Conservation (phyloP, 257 asterid species). For the Solanum chilense region DNA sequence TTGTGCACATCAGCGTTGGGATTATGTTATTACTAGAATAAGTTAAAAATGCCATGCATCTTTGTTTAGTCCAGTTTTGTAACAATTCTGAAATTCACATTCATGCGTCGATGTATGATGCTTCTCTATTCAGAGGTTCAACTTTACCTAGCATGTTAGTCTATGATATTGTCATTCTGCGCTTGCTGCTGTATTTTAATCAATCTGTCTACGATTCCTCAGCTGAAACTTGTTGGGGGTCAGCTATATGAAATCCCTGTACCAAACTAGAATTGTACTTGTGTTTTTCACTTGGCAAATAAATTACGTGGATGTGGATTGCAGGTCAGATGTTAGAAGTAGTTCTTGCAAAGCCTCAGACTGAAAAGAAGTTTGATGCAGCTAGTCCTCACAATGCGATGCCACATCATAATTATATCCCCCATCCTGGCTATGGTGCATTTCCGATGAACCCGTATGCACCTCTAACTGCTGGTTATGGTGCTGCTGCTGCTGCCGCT, state of each 20-base stretch:
- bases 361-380: conserved; percentile 65
- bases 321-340: conserved; percentile 82
- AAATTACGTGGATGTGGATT: neutral
- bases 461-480: conserved; percentile 58
- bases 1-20: neutral
- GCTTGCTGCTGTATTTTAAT: neutral
- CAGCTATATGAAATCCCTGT: neutral
- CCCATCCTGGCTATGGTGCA: conserved; percentile 75
- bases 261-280: neutral
- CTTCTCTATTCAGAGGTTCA: neutral
- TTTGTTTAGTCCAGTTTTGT: neutral
- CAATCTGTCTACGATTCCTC: neutral
- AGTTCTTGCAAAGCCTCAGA: conserved; percentile 94
- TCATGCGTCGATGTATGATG: neutral
- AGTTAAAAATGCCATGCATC: neutral
- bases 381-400: conserved; percentile 41
- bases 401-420: conserved; percentile 56
- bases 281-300: neutral
- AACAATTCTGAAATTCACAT: neutral
- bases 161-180: neutral
- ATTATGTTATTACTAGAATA: neutral
- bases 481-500: conserved; percentile 20
- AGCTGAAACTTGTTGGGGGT: neutral
- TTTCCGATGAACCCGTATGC: conserved; percentile 69
- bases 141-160: neutral